Evolutionary conservation across 139 green algal species (phyloP).

Genomic region (Gonium pectorale): DNA sequence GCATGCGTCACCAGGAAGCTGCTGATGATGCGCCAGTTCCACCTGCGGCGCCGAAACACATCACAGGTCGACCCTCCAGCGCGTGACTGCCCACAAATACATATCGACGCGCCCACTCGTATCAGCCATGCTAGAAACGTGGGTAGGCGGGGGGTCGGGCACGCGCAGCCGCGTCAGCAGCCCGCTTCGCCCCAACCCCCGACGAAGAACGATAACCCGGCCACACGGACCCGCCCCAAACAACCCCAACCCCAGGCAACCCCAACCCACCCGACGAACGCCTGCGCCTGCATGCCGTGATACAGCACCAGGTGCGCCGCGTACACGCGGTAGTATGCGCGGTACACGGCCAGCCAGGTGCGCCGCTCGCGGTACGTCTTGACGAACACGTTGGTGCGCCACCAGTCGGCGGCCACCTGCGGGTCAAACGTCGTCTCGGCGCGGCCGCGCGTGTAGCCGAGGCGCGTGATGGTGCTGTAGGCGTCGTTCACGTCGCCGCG

Average conservation of each 20-base stretch:
- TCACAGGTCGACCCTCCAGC: no score
- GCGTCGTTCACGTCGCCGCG: constrained; percentile 52
- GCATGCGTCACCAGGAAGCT: constrained; percentile 47
- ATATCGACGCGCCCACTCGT: no score
- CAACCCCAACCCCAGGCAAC: no score
- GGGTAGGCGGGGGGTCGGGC: no score
- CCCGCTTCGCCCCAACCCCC: no score
- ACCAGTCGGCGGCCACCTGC: constrained; percentile 60
- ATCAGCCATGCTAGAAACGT: no score
- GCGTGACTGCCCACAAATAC: no score
- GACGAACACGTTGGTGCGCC: constrained; percentile 60
- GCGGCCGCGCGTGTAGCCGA: constrained; percentile 47
- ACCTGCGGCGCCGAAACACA: no score
- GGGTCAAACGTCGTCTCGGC: constrained; percentile 48
- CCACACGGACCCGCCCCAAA: no score
- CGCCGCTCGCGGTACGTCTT: constrained; percentile 71
- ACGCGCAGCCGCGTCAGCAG: no score
- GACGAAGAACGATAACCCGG: no score
- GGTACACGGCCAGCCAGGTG: constrained; percentile 60
- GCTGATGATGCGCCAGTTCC: constrained; percentile 51
- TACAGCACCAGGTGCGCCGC: constrained; percentile 58
- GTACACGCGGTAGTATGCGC: constrained; percentile 63
- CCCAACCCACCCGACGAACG: constrained; percentile 31
- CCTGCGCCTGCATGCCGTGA: constrained; percentile 57
- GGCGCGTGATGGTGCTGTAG: constrained; percentile 53